Base-by-base conservation (phyloP, 768 basidiomycete species). In the Podaxis carcinomalis region DNA sequence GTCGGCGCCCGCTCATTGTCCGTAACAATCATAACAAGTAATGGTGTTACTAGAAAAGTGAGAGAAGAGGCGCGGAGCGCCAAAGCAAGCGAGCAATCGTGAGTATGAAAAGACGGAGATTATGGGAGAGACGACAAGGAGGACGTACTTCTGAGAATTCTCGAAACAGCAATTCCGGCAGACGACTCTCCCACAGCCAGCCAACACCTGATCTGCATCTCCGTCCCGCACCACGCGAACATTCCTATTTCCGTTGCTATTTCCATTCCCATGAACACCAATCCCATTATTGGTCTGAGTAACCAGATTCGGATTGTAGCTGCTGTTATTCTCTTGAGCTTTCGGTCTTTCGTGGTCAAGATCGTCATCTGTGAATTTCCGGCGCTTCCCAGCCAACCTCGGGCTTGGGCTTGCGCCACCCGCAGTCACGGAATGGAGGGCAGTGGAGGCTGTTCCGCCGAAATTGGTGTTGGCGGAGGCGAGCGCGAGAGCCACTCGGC, bases 81-180 rank as follows among this genome's bases (percentile, higher is more conserved):
- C 36, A 9, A 25, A 11, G 21, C 16, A 21, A 46, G 27, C 25
- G 13, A 54, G 16, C 11, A 13, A 53, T 7, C 16, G 28, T 51
- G 13, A 27, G 50, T 27, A 59, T 19, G n/a, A 25, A 25, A 10
- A 51, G 32, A 63, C 47, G 25, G 19, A 27, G 46, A 47, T 42
- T 23, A 53, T 13, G 2, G 14, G 9, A 0, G 5, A 32, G 16
- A 14, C 19, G 54, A 56, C 14, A 47, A 58, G 36, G 40, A 39
- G 6, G 6, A 67, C 77, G 25, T 39, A 81, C 80, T 74, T 77
- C 50, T 73, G 72, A 23, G 72, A 67, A 67, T 75, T 68, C 65
- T 82, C 80, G 28, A 72, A 70, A 66, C 78, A 81, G 55, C 80
- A 82, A 46, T 72, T 73, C n/a, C 76, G 70, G 68, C 80, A 82